Conservation (phyloP, 306 rosid species). For the Cercis canadensis region DNA sequence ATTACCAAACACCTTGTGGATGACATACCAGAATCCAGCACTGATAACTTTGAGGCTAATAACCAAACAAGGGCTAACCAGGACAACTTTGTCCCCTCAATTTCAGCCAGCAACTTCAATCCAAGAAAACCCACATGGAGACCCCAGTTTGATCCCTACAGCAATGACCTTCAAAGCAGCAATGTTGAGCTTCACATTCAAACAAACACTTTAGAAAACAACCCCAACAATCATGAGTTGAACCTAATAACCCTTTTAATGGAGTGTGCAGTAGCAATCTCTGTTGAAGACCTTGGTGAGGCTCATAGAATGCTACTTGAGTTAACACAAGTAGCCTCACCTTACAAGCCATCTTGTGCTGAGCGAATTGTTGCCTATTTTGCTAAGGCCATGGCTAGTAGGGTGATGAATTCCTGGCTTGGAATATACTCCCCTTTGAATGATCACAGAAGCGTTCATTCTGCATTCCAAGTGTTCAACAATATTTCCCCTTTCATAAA, state of each 20-base stretch:
- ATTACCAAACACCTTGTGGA: constrained; percentile 70
- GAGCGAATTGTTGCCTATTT: constrained; percentile 86
- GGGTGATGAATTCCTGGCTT: constrained; percentile 75
- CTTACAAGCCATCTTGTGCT: constrained; percentile 73
- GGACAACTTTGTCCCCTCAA: constrained; percentile 37
- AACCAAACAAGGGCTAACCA: constrained; percentile 34
- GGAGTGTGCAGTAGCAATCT: constrained; percentile 85
- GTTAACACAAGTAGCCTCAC: constrained; percentile 76
- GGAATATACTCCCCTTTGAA: constrained; percentile 66
- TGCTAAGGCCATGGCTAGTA: constrained; percentile 73
- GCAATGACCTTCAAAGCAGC: constrained; percentile 39
- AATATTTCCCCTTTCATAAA: constrained; percentile 81
- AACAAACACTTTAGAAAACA: constrained; percentile 38
- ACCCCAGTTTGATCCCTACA: constrained; percentile 26
- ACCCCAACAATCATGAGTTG: constrained; percentile 46
- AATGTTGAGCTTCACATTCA: constrained; percentile 40
- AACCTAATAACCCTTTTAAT: constrained; percentile 67
- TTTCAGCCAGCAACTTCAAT: constrained; percentile 25
- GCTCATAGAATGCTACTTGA: constrained; percentile 74
- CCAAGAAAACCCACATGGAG: constrained; percentile 43
- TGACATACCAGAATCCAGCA: constrained; percentile 54
- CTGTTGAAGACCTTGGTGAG: constrained; percentile 71
- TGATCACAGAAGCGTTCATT: constrained; percentile 57
- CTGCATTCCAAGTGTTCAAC: constrained; percentile 74
- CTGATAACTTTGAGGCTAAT: constrained; percentile 28